Conservation (phyloP, 139 green algal genomes). For the Klebsormidium nitens region DNA sequence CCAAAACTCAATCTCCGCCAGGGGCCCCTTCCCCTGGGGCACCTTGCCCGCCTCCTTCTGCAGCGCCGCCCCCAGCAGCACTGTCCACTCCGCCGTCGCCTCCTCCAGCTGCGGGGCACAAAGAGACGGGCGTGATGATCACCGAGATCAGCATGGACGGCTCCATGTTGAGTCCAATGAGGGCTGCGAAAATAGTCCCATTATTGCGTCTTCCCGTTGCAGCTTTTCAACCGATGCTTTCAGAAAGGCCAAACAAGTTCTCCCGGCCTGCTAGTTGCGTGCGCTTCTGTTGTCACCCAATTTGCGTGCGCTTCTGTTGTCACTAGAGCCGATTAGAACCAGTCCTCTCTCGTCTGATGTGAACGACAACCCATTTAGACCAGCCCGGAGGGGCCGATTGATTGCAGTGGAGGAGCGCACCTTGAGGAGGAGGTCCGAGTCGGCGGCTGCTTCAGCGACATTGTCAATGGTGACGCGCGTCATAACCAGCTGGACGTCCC, state of each 20-base stretch:
- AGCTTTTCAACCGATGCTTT: neutral
- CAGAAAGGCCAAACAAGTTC: no score
- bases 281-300: no score
- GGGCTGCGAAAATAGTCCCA: no score
- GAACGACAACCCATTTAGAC: no score
- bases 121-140: neutral
- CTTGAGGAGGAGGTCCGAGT: constrained; percentile 4
- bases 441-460: neutral
- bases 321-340: no score
- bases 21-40: constrained; percentile 56
- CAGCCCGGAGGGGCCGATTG: no score
- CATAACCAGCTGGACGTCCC: constrained; percentile 56
- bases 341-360: no score
- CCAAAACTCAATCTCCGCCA: constrained; percentile 88
- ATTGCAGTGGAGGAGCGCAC: neutral
- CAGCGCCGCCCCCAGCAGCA: constrained; percentile 23
- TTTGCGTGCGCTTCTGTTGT: no score
- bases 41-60: constrained; percentile 33
- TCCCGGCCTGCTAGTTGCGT: no score
- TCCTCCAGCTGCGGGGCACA: constrained; percentile 46
- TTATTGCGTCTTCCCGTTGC: neutral
- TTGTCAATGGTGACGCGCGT: constrained; percentile 47
- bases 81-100: constrained; percentile 56
- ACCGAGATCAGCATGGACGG: no score
- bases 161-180: no score